Evolutionary conservation across 2,329 filamentous ascomycete genomes (phyloP), one percentile per base, ranked within the genome.

Genomic region (Dactylonectria macrodidyma): DNA sequence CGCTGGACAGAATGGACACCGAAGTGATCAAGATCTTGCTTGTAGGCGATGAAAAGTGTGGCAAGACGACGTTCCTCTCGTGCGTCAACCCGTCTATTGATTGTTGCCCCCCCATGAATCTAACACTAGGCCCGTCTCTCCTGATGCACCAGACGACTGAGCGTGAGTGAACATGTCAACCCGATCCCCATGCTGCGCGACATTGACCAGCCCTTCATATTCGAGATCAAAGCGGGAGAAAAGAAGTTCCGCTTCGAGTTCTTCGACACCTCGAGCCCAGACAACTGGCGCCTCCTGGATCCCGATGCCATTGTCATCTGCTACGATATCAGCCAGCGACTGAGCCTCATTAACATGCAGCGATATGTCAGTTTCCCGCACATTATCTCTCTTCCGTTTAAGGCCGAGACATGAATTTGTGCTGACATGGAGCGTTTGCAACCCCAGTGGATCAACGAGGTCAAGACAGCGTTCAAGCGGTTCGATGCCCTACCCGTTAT

Each of bases 51-150:
- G 84, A 86, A 67, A 83, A 83, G 74, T 88, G 88, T 69, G 89
- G 89, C 62, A 91, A 91, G 78, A 88, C 88, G 24, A 89, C 86
- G 1, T 90, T 91, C 77, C 76, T 91, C 74, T 89, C 88, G 89
- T 90, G 75, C 71, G 88, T 85, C 55, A 41, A 60, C 22, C 48
- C 66, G 41, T 63, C 59, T 57, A 50, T 69, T 60, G 16, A 64
- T 54, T 58, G 33, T 59, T 58, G 26, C 26, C 26, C 44, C 44
- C 24, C 14, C 50, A n/a, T 47, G 22, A 51, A 52, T 69, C 59
- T 64, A 36, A 64, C 62, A 55, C 63, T 59, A 71, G 58, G 30
- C 46, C 16, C 14, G 38, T 30, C 38, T 62, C 58, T 50, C 71
- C 22, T 60, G 44, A 46, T 24, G 6, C 11, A 52, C 30, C 60